phyloP scores from a whole-genome alignment of 768 basidiomycete genomes.

The Lentinula lateritia region DNA sequence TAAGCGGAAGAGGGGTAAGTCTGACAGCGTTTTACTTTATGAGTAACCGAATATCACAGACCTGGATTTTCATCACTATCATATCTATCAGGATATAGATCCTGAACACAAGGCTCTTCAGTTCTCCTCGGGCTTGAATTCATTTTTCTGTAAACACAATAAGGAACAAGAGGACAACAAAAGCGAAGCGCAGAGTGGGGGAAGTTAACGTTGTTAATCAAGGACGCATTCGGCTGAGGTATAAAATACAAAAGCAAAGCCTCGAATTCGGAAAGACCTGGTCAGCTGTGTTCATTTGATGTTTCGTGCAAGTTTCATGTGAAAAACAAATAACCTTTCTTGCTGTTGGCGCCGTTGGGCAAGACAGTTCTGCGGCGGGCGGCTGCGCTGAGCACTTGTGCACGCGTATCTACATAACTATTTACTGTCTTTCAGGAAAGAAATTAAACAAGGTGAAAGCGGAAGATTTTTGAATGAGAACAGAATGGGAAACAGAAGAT shows the following conservation, averaged over 20 bases:
- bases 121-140: background rate
- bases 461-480: too few relatives aligned
- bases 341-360: background rate
- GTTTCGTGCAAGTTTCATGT: background rate
- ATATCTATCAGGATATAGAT: constrained; percentile 3
- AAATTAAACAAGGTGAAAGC: too few relatives aligned
- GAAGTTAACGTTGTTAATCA: background rate
- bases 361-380: too few relatives aligned
- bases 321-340: background rate
- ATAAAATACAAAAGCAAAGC: background rate
- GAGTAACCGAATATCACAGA: background rate
- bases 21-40: too few relatives aligned
- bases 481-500: too few relatives aligned
- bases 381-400: too few relatives aligned
- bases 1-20: background rate
- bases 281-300: background rate
- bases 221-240: background rate
- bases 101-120: background rate
- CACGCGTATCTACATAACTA: too few relatives aligned
- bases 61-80: background rate
- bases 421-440: too few relatives aligned
- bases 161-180: background rate
- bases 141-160: background rate
- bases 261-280: background rate
- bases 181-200: background rate